Conservation (phyloP, 345 rosid species). For the Hevea brasiliensis region DNA sequence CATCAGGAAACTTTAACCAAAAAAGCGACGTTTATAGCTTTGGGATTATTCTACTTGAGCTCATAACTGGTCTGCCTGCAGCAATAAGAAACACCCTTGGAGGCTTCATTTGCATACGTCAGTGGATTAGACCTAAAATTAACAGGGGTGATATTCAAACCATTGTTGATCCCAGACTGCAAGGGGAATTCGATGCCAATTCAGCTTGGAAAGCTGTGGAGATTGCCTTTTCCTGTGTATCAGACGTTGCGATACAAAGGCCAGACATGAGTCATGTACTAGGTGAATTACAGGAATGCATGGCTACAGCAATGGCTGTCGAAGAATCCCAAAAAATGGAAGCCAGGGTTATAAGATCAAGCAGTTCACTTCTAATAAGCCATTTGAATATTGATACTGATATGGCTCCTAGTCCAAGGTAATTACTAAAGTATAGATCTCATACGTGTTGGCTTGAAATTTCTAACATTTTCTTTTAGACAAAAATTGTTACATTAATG, state of each 20-base stretch:
- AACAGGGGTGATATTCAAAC: neutral
- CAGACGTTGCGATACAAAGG: constrained; percentile 14
- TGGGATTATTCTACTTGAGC: neutral
- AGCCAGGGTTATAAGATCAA: no score
- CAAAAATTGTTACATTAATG: no score
- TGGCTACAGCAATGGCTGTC: neutral
- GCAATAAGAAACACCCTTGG: neutral
- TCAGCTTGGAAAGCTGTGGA: no score
- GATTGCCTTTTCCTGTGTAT: constrained; percentile 31
- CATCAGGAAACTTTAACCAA: no score
- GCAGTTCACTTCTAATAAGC: no score
- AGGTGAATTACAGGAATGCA: neutral
- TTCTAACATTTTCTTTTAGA: no score
- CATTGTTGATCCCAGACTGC: neutral
- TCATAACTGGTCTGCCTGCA: neutral
- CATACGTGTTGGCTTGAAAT: no score
- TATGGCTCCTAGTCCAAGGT: no score
- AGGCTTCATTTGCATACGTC: no score
- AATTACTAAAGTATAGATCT: no score
- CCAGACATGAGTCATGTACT: constrained; percentile 27
- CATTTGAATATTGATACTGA: no score
- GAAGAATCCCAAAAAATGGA: no score
- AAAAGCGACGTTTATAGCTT: neutral
- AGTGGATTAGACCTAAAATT: neutral
- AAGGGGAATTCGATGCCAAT: constrained; percentile 15